phyloP scores from a whole-genome alignment of 805 yeast species.

The Metahyphopichia silvanorum region DNA sequence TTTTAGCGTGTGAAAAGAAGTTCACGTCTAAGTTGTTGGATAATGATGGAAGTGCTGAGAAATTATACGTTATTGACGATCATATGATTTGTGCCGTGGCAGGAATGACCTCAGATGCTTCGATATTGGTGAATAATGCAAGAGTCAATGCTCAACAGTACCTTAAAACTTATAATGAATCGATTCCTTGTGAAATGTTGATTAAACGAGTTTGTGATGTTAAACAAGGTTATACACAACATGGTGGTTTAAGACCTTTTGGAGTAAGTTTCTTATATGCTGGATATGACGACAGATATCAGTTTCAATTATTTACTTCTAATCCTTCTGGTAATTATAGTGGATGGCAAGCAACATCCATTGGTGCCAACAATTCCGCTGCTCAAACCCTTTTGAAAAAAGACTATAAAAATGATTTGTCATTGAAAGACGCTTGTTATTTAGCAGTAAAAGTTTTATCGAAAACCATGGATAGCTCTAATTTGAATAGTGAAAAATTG shows the following conservation, averaged over 20 bases:
- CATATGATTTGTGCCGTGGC: slow-evolving; percentile 92
- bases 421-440: slow-evolving; percentile 72
- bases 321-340: slow-evolving; percentile 97
- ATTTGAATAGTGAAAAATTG: slow-evolving; percentile 82
- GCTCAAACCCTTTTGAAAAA: slow-evolving; percentile 95
- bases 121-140: slow-evolving; percentile 83
- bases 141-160: slow-evolving; percentile 81
- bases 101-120: slow-evolving; percentile 97
- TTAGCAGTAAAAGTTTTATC: slow-evolving; percentile 88
- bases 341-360: slow-evolving; percentile 97
- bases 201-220: slow-evolving; percentile 88
- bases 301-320: slow-evolving; percentile 89
- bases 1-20: slow-evolving; percentile 94
- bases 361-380: slow-evolving; percentile 94
- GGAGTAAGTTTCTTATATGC: slow-evolving; percentile 97
- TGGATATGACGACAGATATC: slow-evolving; percentile 86
- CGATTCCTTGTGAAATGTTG: slow-evolving; percentile 88
- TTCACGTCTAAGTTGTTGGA: slow-evolving; percentile 90
- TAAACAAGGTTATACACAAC: slow-evolving; percentile 97
- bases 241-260: slow-evolving; percentile 97
- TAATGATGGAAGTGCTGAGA: slow-evolving; percentile 91
- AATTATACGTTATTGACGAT: slow-evolving; percentile 81
- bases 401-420: slow-evolving; percentile 83
- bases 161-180: slow-evolving; percentile 83
- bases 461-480: slow-evolving; percentile 89